Conservation (phyloP, 2,329 filamentous ascomycete genomes). For the Pseudonectria buxi region DNA sequence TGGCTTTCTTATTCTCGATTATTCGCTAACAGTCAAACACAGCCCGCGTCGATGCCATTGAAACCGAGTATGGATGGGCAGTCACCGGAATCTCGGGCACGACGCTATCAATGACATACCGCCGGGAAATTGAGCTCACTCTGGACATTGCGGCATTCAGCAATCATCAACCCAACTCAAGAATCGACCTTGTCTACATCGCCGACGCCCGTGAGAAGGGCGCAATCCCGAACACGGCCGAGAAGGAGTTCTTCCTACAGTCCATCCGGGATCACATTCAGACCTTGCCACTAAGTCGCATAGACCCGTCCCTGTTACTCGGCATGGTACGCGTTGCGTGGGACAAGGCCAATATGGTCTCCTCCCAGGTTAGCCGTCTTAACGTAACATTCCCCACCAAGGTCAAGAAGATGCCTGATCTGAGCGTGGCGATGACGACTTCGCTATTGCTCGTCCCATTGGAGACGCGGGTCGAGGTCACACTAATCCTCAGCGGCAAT, state of each 20-base stretch:
- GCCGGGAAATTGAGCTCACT: constrained; percentile 63
- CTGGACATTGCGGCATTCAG: constrained; percentile 62
- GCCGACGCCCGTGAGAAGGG: constrained; percentile 50
- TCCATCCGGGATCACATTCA: constrained; percentile 63
- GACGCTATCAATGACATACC: constrained; percentile 67
- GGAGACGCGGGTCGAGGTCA: constrained; percentile 61
- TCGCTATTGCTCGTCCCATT: constrained; percentile 57
- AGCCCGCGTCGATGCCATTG: constrained; percentile 61
- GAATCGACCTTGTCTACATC: constrained; percentile 66
- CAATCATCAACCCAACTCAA: constrained; percentile 37
- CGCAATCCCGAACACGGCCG: constrained; percentile 50
- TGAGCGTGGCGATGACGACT: constrained; percentile 54
- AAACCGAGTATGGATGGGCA: constrained; percentile 63
- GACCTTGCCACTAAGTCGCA: constrained; percentile 51
- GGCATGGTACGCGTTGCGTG: constrained; percentile 54
- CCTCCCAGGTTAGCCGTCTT: constrained; percentile 54
- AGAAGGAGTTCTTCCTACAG: constrained; percentile 70
- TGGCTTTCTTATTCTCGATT: neutral
- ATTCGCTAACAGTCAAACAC: constrained; percentile 22
- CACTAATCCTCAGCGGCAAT: constrained; percentile 46
- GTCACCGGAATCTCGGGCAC: constrained; percentile 58
- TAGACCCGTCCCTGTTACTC: constrained; percentile 52
- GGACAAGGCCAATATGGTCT: constrained; percentile 55
- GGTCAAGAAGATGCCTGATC: constrained; percentile 57
- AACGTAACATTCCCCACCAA: constrained; percentile 59